These are phyloP conservation scores for Cymodocea nodosa DNA, from an alignment of 116 monocot genomes.

Conservation along the genomic window DNA sequence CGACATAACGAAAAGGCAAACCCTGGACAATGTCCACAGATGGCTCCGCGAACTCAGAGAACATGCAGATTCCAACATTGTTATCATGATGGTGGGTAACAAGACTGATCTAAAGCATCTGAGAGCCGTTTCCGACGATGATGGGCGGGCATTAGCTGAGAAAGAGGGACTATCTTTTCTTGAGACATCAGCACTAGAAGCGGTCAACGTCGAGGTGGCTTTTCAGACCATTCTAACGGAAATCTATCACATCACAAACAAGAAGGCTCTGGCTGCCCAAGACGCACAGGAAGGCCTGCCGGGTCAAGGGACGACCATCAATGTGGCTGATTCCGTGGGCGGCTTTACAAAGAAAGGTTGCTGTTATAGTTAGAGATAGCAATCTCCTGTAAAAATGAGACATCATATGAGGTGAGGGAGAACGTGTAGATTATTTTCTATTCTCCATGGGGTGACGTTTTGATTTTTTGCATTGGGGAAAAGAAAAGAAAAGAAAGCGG, in stretches of 20 bases:
- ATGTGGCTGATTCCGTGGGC: conserved; percentile 25
- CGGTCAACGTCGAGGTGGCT: conserved; percentile 24
- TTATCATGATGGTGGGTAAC: conserved; percentile 38
- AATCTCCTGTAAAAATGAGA: conserved; percentile 2
- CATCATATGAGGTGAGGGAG: background rate
- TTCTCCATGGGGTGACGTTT: background rate
- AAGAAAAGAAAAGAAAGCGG: background rate
- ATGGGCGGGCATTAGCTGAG: conserved; percentile 23
- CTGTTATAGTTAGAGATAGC: conserved; percentile 14
- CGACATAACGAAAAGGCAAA: conserved; percentile 38
- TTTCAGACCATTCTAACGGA: conserved; percentile 30
- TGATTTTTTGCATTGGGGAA: background rate
- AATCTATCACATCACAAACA: conserved; percentile 31
- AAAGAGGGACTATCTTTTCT: conserved; percentile 35
- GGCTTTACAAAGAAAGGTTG: conserved; percentile 20
- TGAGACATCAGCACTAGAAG: conserved; percentile 30
- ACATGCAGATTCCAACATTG: conserved; percentile 37
- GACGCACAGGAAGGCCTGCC: conserved; percentile 20
- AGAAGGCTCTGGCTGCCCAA: conserved; percentile 37
- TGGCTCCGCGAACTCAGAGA: conserved; percentile 34
- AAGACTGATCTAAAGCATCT: conserved; percentile 32
- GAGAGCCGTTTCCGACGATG: conserved; percentile 23
- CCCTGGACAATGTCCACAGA: conserved; percentile 33
- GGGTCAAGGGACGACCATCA: conserved; percentile 26
- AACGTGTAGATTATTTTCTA: background rate